Evolutionary conservation across 805 yeast species (phyloP).

Genomic region (Candida coquimbonensis): DNA sequence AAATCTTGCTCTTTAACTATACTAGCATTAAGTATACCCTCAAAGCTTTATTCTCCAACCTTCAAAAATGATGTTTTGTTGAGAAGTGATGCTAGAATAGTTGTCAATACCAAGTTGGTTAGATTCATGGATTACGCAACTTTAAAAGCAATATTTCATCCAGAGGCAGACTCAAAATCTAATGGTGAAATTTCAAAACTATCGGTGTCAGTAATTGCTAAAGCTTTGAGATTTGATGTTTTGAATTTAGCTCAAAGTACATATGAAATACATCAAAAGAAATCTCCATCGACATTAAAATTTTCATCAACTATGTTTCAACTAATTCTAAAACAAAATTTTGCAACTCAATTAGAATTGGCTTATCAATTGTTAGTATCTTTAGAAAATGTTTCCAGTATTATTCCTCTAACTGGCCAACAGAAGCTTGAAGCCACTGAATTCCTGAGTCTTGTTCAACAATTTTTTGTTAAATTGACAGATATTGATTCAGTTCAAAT

Average conservation of each 20-base stretch:
- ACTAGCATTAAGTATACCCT: slow-evolving; percentile 10
- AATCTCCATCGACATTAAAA: slow-evolving; percentile 25
- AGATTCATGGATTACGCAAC: slow-evolving; percentile 26
- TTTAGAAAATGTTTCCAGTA: slow-evolving; percentile 24
- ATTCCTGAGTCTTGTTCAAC: slow-evolving; percentile 25
- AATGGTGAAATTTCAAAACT: slow-evolving; percentile 27
- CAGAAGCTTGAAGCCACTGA: slow-evolving; percentile 24
- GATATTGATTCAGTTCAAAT: slow-evolving; percentile 32
- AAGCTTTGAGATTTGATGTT: slow-evolving; percentile 41
- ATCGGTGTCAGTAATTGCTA: slow-evolving; percentile 32
- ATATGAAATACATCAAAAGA: slow-evolving; percentile 27
- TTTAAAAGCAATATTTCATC: slow-evolving; percentile 26
- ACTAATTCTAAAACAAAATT: slow-evolving; percentile 22
- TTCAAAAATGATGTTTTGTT: slow-evolving; percentile 33
- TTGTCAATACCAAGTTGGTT: slow-evolving; percentile 31
- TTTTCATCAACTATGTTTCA: slow-evolving; percentile 25
- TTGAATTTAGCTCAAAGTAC: slow-evolving; percentile 35
- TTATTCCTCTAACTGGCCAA: slow-evolving; percentile 18
- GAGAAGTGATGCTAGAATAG: slow-evolving; percentile 43
- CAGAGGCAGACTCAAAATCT: slow-evolving; percentile 18
- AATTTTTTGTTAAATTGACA: slow-evolving; percentile 31
- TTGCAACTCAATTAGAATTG: slow-evolving; percentile 16
- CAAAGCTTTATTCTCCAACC: slow-evolving; percentile 17
- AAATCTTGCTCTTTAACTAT: slow-evolving; percentile 18
- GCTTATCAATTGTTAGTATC: slow-evolving; percentile 19